Conservation (phyloP, 208 protist genomes). For the Crithidia thermophila region DNA sequence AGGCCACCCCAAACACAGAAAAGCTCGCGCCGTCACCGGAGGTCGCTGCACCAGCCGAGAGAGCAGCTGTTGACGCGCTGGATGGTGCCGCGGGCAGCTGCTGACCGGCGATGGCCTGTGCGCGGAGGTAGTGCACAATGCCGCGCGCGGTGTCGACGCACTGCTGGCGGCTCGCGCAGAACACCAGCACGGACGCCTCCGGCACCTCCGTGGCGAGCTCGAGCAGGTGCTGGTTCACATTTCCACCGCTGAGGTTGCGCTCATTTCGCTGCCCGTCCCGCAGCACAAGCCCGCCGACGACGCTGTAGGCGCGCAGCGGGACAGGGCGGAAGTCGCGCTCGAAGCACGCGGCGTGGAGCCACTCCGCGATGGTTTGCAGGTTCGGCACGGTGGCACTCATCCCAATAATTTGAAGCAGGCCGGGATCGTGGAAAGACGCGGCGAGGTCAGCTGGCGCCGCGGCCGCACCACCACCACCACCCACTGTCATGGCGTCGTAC, state of each 20-base stretch:
- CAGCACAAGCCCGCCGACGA: slow-evolving; percentile 64
- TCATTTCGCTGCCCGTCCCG: slow-evolving; percentile 42
- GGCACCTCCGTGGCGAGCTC: slow-evolving; percentile 70
- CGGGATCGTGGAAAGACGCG: slow-evolving; percentile 6
- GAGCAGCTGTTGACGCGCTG: background rate
- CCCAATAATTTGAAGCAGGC: slow-evolving; percentile 83
- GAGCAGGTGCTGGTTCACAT: slow-evolving; percentile 45
- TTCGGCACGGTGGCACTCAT: slow-evolving; percentile 96
- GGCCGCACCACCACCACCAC: no score
- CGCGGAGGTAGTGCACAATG: slow-evolving; percentile 47
- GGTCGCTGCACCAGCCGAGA: background rate
- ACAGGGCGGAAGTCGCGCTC: slow-evolving; percentile 78
- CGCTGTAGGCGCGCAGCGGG: slow-evolving; percentile 72
- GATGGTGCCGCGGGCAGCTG: slow-evolving; percentile 1
- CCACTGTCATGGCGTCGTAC: background rate
- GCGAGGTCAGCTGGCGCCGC: background rate
- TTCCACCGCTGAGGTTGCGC: slow-evolving; percentile 43
- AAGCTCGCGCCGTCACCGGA: background rate
- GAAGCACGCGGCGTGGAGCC: slow-evolving; percentile 82
- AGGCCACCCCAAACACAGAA: slow-evolving; percentile 8
- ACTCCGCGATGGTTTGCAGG: slow-evolving; percentile 68
- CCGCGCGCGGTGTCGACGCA: slow-evolving; percentile 74
- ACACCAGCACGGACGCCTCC: slow-evolving; percentile 76
- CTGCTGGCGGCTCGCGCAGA: slow-evolving; percentile 82
- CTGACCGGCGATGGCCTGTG: slow-evolving; percentile 23